A percentile compares a stretch with the other conserved stretches of the same genome.
These are phyloP conservation scores for Talaromyces sp. DNA, from an alignment of 2,329 filamentous ascomycete species.

Conservation along the genomic window DNA sequence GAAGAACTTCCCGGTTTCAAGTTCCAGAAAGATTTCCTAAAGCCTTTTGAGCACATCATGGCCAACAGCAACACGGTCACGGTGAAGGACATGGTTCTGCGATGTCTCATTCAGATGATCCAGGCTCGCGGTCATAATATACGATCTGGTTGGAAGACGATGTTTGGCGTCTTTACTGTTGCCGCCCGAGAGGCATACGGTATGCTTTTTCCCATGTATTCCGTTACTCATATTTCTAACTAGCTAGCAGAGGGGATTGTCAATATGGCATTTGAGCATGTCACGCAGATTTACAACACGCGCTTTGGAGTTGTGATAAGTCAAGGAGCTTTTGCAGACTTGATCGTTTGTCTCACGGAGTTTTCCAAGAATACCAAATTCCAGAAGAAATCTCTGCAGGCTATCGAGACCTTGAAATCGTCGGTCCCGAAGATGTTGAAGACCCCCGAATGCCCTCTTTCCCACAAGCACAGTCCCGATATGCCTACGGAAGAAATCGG, in stretches of 20 bases:
- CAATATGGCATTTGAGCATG: constrained; percentile 93
- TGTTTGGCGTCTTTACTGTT: constrained; percentile 98
- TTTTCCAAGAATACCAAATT: constrained; percentile 99
- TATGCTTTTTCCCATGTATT: constrained; percentile 28
- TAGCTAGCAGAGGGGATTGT: constrained; percentile 71
- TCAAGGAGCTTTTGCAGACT: constrained; percentile 92
- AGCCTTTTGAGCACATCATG: constrained; percentile 97
- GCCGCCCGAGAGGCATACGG: constrained; percentile 84
- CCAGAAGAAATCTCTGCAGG: constrained; percentile 95
- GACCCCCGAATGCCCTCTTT: constrained; percentile 90
- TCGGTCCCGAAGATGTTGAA: constrained; percentile 92
- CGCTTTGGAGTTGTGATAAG: constrained; percentile 94
- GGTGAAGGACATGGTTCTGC: constrained; percentile 95
- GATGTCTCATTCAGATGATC: constrained; percentile 98
- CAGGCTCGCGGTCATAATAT: constrained; percentile 96
- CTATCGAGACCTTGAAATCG: constrained; percentile 89
- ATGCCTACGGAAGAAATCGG: constrained; percentile 38
- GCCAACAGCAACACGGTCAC: constrained; percentile 84
- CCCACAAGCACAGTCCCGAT: constrained; percentile 52
- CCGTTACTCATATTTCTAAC: background rate
- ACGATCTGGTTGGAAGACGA: constrained; percentile 94
- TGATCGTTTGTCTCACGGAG: constrained; percentile 93
- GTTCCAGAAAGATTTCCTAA: constrained; percentile 98
- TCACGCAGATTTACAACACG: constrained; percentile 90
- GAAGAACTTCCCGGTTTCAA: constrained; percentile 98